Evolutionary conservation across 495 filamentous ascomycete species (phyloP).

Genomic region (Aspergillus sclerotioniger): DNA sequence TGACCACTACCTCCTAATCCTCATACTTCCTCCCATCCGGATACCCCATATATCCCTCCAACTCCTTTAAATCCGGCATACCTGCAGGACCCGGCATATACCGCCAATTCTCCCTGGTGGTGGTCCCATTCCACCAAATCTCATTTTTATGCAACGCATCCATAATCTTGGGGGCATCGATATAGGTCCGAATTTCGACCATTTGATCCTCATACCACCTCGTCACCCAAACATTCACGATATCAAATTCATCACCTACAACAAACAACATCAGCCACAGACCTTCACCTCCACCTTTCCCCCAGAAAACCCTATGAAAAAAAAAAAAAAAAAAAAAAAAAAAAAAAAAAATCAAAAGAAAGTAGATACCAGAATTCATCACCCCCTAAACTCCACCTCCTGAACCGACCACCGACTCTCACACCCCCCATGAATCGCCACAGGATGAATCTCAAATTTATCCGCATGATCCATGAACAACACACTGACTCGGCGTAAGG

Average conservation of each 20-base stretch:
- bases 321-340: neutral
- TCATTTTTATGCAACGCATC: constrained; percentile 36
- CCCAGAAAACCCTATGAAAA: neutral
- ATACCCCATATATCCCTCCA: constrained; percentile 30
- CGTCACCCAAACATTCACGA: constrained; percentile 42
- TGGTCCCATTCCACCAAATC: constrained; percentile 38
- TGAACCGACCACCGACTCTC: constrained; percentile 34
- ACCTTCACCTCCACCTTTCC: neutral
- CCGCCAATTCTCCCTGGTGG: constrained; percentile 26
- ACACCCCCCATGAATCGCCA: constrained; percentile 37
- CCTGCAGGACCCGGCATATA: constrained; percentile 40
- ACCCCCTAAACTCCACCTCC: constrained; percentile 34
- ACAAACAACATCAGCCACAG: neutral
- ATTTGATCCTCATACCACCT: constrained; percentile 34
- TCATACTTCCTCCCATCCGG: constrained; percentile 32
- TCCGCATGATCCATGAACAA: constrained; percentile 32
- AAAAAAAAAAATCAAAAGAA: neutral
- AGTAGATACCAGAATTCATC: constrained; percentile 33
- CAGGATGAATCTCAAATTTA: constrained; percentile 35
- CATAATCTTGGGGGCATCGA: constrained; percentile 30
- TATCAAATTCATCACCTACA: constrained; percentile 32
- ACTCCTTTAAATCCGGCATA: constrained; percentile 33
- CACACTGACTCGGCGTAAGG: constrained; percentile 32
- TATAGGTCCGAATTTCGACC: constrained; percentile 38
- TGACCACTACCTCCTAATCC: no score